Percentiles rank a stretch among this genome's conserved stretches.
phyloP scores from a whole-genome alignment of 352 stramenopile genomes.

The Globisporangium alternatum region DNA sequence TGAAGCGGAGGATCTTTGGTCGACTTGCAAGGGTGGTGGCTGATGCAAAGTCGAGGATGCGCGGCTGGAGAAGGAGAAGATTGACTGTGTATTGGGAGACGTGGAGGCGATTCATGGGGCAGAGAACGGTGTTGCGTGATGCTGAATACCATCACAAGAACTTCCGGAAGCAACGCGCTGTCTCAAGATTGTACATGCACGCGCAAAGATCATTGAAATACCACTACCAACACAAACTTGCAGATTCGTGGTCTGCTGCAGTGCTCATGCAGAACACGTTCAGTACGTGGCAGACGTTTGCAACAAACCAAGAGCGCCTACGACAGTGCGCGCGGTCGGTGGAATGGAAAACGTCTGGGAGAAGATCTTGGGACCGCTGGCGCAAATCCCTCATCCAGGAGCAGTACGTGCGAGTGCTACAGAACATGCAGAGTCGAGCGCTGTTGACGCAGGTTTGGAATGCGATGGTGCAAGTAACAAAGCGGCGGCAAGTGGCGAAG shows the following conservation, averaged over 20 bases:
- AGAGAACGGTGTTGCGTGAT: neutral
- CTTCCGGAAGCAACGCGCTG: neutral
- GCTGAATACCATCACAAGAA: neutral
- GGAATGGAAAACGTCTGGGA: constrained; percentile 1
- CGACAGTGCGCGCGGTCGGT: neutral
- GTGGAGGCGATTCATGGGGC: constrained; percentile 5
- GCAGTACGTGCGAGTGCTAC: constrained; percentile 3
- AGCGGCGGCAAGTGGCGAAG: constrained; percentile 20
- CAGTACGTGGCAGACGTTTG: neutral
- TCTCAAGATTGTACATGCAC: neutral
- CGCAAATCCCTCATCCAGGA: neutral
- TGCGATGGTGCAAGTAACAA: constrained; percentile 19
- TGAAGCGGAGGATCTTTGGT: constrained; percentile 4
- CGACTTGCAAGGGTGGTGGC: neutral
- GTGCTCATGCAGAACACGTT: neutral
- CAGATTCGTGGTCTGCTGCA: constrained; percentile 1
- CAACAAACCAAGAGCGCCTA: neutral
- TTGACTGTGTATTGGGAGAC: neutral
- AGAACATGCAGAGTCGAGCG: neutral
- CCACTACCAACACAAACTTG: neutral
- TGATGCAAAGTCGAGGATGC: neutral
- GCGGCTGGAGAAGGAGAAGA: neutral
- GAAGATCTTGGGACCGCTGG: constrained; percentile 10
- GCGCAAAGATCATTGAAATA: neutral
- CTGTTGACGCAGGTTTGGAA: constrained; percentile 9